Percentiles rank a stretch among this genome's conserved stretches.
Conservation (phyloP, 2,329 filamentous ascomycete species). For the Hypoxylon sp. region DNA sequence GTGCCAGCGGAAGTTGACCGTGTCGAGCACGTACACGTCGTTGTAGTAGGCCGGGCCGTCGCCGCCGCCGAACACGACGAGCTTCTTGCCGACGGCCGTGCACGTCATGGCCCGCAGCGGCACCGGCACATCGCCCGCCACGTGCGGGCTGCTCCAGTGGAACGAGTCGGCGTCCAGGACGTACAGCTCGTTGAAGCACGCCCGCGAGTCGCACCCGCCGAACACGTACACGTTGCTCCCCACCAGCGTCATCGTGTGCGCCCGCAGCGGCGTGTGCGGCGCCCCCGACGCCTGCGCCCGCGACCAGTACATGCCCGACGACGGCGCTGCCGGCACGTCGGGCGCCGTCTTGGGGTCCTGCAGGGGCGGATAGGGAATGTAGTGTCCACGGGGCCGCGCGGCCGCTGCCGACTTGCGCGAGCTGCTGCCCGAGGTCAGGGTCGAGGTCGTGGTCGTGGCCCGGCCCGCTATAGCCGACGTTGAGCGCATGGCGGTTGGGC, state of each 20-base stretch:
- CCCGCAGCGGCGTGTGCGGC: constrained; percentile 67
- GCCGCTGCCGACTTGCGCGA: constrained; percentile 36
- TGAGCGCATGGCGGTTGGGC: constrained; percentile 58
- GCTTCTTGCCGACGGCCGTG: constrained; percentile 74
- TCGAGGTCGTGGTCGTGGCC: constrained; percentile 34
- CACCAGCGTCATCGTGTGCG: constrained; percentile 71
- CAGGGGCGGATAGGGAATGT: constrained; percentile 64
- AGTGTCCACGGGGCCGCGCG: constrained; percentile 49
- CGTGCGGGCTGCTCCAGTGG: constrained; percentile 71
- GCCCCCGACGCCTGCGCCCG: constrained; percentile 69
- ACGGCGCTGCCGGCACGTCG: constrained; percentile 68
- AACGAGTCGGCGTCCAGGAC: constrained; percentile 75
- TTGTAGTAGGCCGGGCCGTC: constrained; percentile 77
- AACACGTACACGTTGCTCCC: constrained; percentile 74
- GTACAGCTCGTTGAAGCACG: constrained; percentile 75
- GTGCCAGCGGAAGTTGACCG: constrained; percentile 72
- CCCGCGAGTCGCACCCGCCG: constrained; percentile 70
- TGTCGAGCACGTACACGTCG: constrained; percentile 76
- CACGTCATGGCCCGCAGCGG: constrained; percentile 76
- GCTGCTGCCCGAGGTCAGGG: constrained; percentile 19
- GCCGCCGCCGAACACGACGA: constrained; percentile 74
- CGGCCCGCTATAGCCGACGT: constrained; percentile 58
- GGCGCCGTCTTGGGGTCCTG: constrained; percentile 63
- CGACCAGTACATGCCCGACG: constrained; percentile 78
- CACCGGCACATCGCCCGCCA: constrained; percentile 69